Percentiles rank a stretch among this genome's conserved stretches.
Conservation (phyloP, 1,284 basidiomycete genomes). For the Polyporus tsugae region DNA sequence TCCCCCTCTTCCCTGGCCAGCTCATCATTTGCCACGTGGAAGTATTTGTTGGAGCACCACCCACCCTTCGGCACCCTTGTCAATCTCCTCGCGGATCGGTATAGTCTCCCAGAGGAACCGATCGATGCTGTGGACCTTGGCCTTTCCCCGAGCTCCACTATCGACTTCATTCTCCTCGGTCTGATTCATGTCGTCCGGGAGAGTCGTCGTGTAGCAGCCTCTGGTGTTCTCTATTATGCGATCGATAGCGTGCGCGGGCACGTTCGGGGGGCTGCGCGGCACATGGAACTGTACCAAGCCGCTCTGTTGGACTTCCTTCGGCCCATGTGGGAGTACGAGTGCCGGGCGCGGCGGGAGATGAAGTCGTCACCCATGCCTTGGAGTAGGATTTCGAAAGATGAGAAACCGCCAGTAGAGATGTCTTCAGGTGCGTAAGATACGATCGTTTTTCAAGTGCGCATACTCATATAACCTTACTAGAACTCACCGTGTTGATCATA, state of each 20-base stretch:
- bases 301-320: conserved; percentile 8
- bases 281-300: conserved; percentile 9
- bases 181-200: conserved; percentile 5
- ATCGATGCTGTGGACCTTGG: not conserved
- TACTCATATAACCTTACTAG: not conserved
- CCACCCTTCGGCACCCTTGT: conserved; percentile 10
- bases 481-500: not conserved
- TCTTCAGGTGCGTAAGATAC: not conserved
- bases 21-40: conserved; percentile 3
- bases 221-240: conserved; percentile 1
- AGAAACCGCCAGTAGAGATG: conserved; percentile 4
- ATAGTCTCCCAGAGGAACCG: conserved; percentile 6
- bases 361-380: conserved; percentile 12
- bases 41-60: not conserved
- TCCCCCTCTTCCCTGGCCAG: conserved; percentile 4
- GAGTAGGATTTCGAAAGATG: conserved; percentile 3
- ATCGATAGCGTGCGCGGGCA: conserved; percentile 2
- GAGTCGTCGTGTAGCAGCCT: not conserved
- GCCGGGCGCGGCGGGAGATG: conserved; percentile 9
- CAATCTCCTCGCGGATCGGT: conserved; percentile 9
- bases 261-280: not conserved
- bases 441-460: not conserved
- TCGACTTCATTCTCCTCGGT: conserved; percentile 5
- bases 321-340: conserved; percentile 14
- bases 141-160: conserved; percentile 3